A percentile compares a stretch with the other conserved stretches of the same genome.
phyloP scores from a whole-genome alignment of 495 filamentous ascomycete species.

The Penicillium steckii region DNA sequence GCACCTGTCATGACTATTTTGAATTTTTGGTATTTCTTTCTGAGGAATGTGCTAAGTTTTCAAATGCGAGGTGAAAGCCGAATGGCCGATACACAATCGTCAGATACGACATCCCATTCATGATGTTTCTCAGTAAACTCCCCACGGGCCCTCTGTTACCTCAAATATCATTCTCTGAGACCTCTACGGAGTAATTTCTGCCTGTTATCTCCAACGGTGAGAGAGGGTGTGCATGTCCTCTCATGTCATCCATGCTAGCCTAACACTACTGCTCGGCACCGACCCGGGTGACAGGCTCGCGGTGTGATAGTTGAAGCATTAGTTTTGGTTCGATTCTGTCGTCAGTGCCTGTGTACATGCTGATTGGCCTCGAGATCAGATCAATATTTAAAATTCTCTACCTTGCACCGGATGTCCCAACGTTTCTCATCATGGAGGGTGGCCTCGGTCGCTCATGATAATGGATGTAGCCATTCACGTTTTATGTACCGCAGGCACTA shows the following conservation, averaged over 20 bases:
- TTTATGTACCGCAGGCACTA: not conserved
- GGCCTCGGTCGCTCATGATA: slow-evolving; percentile 4
- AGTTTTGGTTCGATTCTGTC: slow-evolving; percentile 9
- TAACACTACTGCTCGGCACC: slow-evolving; percentile 6
- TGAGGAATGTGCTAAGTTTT: no score
- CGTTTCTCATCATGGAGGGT: not conserved
- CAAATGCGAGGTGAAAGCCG: no score
- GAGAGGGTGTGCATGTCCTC: not conserved
- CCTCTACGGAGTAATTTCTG: not conserved
- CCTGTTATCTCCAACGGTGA: not conserved
- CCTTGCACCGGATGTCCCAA: slow-evolving; percentile 1
- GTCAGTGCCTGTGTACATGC: slow-evolving; percentile 6
- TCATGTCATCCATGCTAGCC: slow-evolving; percentile 6
- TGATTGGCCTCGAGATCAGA: slow-evolving; percentile 11
- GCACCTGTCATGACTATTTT: not conserved
- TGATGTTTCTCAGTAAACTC: no score
- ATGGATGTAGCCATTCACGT: not conserved
- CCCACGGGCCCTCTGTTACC: no score
- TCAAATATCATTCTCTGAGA: no score
- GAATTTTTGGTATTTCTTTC: no score
- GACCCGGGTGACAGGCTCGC: slow-evolving; percentile 14
- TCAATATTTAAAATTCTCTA: not conserved
- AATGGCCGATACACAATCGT: no score
- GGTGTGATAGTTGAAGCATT: slow-evolving; percentile 25
- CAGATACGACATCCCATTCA: slow-evolving; percentile 3